Evolutionary conservation across 495 filamentous ascomycete species (phyloP), one percentile per base, ranked within the genome.

Genomic region (Penicillium argentinense): DNA sequence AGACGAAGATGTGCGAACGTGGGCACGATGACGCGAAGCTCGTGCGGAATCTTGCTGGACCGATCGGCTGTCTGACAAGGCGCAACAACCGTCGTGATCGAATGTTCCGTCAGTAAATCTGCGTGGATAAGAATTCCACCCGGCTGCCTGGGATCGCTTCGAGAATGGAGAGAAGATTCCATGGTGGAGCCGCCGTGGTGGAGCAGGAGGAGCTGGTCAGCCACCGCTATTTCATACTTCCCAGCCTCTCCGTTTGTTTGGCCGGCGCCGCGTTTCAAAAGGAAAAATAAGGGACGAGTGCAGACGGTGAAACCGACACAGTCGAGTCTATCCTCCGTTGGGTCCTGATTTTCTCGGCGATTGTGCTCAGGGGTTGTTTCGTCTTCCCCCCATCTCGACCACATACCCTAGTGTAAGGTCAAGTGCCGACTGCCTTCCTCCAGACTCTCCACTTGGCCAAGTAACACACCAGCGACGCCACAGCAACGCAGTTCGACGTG

Each of bases 401-500:
- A n/a, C n/a, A n/a, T n/a, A n/a, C n/a, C n/a, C n/a, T n/a, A n/a
- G n/a, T n/a, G n/a, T n/a, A n/a, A n/a, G n/a, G n/a, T n/a, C n/a
- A n/a, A n/a, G n/a, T n/a, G n/a, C n/a, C n/a, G n/a, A n/a, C n/a
- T n/a, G n/a, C n/a, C n/a, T n/a, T n/a, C n/a, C 45, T 30, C 45
- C 8, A 13, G 42, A 14, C 22, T 14, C 32, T 41, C 19, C 29
- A 24, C 49, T 16, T 41, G 16, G n/a, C 19, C 9, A 54, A 39
- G 53, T 56, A 47, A 45, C 42, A 62, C 51, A 47, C 47, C 47
- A 44, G 22, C 39, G 34, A 36, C 53, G 54, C 49, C 59, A 62
- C 62, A 54, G 48, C 51, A 53, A 47, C 51, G 47, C 42, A 29
- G 45, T 60, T 60, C 53, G 60, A 66, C 66, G 62, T 65, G 66